Evolutionary conservation across 192 early-diverging fungal genomes (phyloP).

Genomic region (Coemansia sp.): DNA sequence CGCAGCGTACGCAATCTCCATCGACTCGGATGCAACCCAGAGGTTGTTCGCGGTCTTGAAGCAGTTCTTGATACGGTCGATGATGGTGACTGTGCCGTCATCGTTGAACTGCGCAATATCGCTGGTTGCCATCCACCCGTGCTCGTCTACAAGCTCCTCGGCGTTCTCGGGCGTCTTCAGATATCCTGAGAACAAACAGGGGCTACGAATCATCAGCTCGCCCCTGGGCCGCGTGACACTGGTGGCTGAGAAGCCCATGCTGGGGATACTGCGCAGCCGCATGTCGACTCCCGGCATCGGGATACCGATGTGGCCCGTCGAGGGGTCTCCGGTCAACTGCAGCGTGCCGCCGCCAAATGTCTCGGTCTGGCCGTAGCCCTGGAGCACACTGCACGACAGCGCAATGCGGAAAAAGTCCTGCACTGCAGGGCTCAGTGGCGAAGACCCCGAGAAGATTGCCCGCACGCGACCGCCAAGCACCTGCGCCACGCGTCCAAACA

Average conservation of each 20-base stretch:
- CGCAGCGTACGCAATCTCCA: constrained; percentile 73
- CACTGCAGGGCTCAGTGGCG: constrained; percentile 70
- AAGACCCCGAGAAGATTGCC: constrained; percentile 72
- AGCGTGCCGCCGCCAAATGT: constrained; percentile 39
- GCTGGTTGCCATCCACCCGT: constrained; percentile 80
- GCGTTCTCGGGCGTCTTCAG: constrained; percentile 75
- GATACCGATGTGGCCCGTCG: constrained; percentile 68
- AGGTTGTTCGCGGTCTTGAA: constrained; percentile 78
- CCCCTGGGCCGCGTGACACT: constrained; percentile 79
- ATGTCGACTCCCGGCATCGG: constrained; percentile 67
- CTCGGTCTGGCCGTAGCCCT: constrained; percentile 89
- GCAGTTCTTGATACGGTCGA: constrained; percentile 76
- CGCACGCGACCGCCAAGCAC: constrained; percentile 71
- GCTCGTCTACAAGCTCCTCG: constrained; percentile 61
- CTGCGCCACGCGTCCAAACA: constrained; percentile 77
- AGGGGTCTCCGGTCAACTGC: constrained; percentile 54
- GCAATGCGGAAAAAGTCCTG: constrained; percentile 72
- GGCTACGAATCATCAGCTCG: constrained; percentile 79
- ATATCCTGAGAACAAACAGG: constrained; percentile 74
- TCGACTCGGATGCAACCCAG: constrained; percentile 86
- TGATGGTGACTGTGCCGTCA: constrained; percentile 65
- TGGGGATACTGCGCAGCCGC: constrained; percentile 80
- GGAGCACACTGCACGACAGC: constrained; percentile 59
- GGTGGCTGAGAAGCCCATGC: constrained; percentile 74
- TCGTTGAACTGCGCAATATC: constrained; percentile 73